phyloP scores from a whole-genome alignment of 2,329 filamentous ascomycete genomes.

The Fusarium sp. region DNA sequence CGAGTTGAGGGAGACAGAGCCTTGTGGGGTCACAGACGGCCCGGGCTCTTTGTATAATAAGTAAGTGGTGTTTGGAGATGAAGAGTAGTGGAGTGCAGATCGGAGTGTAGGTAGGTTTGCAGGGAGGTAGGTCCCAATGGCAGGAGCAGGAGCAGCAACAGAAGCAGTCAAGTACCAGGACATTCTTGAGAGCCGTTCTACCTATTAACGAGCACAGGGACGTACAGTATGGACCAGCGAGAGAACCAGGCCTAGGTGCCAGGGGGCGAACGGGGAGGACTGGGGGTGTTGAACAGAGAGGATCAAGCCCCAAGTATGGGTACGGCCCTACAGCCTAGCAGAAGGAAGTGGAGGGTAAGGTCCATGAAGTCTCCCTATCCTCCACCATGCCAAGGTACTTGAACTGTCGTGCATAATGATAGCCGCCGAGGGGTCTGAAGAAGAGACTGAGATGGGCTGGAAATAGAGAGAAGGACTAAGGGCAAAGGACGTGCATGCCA shows the following conservation, averaged over 20 bases:
- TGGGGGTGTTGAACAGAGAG: conserved; percentile 36
- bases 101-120: conserved; percentile 38
- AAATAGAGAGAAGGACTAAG: conserved; percentile 39
- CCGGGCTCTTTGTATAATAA: conserved; percentile 51
- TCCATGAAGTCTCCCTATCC: conserved; percentile 20
- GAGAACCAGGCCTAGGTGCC: conserved; percentile 35
- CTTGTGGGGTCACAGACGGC: conserved; percentile 48
- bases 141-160: conserved; percentile 8
- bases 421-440: conserved; percentile 49
- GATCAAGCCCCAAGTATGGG: conserved; percentile 41
- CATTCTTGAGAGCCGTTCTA: conserved; percentile 43
- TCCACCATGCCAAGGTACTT: conserved; percentile 37
- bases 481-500: conserved; percentile 40
- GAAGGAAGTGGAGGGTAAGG: conserved; percentile 30
- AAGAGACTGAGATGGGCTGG: conserved; percentile 35
- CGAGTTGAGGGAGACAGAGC: conserved; percentile 45
- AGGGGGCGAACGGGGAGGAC: conserved; percentile 29
- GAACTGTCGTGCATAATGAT: conserved; percentile 52
- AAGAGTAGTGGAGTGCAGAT: conserved; percentile 49
- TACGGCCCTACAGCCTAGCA: conserved; percentile 37
- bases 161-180: conserved; percentile 35
- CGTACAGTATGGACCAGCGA: conserved; percentile 37
- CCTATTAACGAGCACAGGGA: conserved; percentile 45
- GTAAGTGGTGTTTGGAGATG: conserved; percentile 48
- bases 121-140: conserved; percentile 34